A percentile compares a stretch with the other conserved stretches of the same genome.
These are phyloP conservation scores for Plantago ovata DNA, from an alignment of 257 asterid genomes.

Conservation along the genomic window DNA sequence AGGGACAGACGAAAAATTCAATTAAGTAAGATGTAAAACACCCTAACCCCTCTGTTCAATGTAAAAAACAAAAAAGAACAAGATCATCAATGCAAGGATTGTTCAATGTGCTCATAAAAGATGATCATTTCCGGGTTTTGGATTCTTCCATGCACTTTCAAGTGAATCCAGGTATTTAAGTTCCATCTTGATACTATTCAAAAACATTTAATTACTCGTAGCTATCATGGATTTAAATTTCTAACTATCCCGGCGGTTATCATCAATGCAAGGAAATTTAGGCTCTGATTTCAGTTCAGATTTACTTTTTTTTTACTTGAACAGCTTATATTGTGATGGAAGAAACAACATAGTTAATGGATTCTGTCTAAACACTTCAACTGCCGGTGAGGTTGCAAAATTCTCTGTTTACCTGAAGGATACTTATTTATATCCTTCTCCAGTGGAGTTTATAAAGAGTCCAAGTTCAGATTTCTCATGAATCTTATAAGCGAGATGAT, in stretches of 20 bases:
- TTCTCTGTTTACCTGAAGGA: constrained; percentile 76
- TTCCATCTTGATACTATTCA: neutral
- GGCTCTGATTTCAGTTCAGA: too few relatives aligned
- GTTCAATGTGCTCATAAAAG: constrained; percentile 70
- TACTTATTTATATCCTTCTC: constrained; percentile 85
- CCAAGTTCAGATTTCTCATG: constrained; percentile 49
- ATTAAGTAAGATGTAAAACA: too few relatives aligned
- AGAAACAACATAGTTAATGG: constrained; percentile 72
- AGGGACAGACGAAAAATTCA: too few relatives aligned
- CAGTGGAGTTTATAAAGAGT: constrained; percentile 46
- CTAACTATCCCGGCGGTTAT: too few relatives aligned
- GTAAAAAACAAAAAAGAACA: too few relatives aligned
- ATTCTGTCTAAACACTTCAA: constrained; percentile 63
- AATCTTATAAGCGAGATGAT: constrained; percentile 33
- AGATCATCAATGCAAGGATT: too few relatives aligned
- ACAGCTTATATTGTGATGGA: constrained; percentile 91
- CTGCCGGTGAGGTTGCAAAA: constrained; percentile 53
- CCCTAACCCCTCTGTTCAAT: too few relatives aligned
- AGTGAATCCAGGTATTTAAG: constrained; percentile 58
- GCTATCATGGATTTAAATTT: too few relatives aligned
- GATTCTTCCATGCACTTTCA: constrained; percentile 80
- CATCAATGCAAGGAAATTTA: too few relatives aligned
- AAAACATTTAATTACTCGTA: neutral
- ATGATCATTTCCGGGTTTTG: constrained; percentile 50
- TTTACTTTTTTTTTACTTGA: constrained; percentile 10